Percentiles rank a stretch among this genome's conserved stretches.
These are phyloP conservation scores for Sporothrix luriei DNA, from an alignment of 2,329 filamentous ascomycete species.

Conservation along the genomic window DNA sequence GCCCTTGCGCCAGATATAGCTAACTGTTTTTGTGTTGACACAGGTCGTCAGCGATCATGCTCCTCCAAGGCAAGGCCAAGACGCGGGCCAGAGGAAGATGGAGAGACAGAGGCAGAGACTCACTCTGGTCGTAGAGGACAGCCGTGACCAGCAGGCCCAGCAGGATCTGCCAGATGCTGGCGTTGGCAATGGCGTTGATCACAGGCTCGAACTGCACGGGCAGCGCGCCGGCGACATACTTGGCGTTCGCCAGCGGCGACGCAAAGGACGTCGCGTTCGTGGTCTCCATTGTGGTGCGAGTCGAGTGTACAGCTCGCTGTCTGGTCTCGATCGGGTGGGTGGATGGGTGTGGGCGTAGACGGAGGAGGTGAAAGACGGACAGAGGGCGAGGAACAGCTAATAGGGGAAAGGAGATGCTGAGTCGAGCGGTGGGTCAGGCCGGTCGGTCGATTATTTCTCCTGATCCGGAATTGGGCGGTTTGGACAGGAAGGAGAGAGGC, in stretches of 20 bases:
- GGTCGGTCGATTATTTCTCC: slow-evolving; percentile 29
- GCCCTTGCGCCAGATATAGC: slow-evolving; percentile 74
- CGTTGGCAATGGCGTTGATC: slow-evolving; percentile 59
- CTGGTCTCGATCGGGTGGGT: neutral
- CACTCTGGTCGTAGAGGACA: slow-evolving; percentile 88
- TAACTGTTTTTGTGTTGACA: slow-evolving; percentile 56
- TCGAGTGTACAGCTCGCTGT: neutral
- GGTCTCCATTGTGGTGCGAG: slow-evolving; percentile 31
- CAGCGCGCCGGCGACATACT: slow-evolving; percentile 52
- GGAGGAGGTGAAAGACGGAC: neutral
- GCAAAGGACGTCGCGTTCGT: slow-evolving; percentile 66
- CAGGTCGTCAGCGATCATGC: slow-evolving; percentile 25
- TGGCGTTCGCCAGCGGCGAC: slow-evolving; percentile 67
- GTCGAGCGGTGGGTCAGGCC: slow-evolving; percentile 2
- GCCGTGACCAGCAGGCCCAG: slow-evolving; percentile 70
- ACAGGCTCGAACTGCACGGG: slow-evolving; percentile 59
- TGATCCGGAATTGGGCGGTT: slow-evolving; percentile 23
- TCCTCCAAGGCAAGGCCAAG: no score
- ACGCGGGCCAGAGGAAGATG: neutral
- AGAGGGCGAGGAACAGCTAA: slow-evolving; percentile 14
- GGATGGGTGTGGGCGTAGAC: neutral
- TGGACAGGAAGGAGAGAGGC: neutral
- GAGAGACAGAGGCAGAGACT: slow-evolving; percentile 30
- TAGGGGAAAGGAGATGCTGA: slow-evolving; percentile 4
- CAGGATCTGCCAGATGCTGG: slow-evolving; percentile 64